phyloP scores from a whole-genome alignment of 495 filamentous ascomycete genomes.

The Apiosordaria backusii region DNA sequence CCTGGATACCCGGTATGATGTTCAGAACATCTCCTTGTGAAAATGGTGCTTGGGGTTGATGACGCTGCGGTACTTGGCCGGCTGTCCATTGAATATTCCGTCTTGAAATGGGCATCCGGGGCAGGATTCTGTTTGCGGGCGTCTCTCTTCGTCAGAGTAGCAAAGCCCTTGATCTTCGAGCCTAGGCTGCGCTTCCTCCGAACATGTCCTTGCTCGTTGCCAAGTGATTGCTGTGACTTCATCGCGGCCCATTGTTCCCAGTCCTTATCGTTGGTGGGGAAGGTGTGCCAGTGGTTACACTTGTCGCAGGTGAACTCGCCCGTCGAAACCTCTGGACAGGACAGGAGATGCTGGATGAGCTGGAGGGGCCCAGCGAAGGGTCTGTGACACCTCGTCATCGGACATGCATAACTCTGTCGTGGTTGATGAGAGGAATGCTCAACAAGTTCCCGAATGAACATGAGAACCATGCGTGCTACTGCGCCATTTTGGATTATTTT shows the following conservation, averaged over 20 bases:
- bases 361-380: slow-evolving; percentile 24
- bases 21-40: slow-evolving; percentile 11
- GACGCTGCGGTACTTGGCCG: slow-evolving; percentile 25
- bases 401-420: slow-evolving; percentile 30
- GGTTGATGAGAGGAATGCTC: slow-evolving; percentile 25
- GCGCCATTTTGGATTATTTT: slow-evolving; percentile 32
- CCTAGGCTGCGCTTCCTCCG: slow-evolving; percentile 33
- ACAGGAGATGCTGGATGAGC: slow-evolving; percentile 34
- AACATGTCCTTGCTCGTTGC: not conserved
- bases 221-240: slow-evolving; percentile 19
- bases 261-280: slow-evolving; percentile 38
- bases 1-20: slow-evolving; percentile 8
- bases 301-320: slow-evolving; percentile 36
- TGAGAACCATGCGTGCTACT: slow-evolving; percentile 33
- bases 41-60: slow-evolving; percentile 13
- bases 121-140: slow-evolving; percentile 18
- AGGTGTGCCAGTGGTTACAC: slow-evolving; percentile 30
- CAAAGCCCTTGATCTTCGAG: slow-evolving; percentile 33
- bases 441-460: slow-evolving; percentile 36
- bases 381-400: slow-evolving; percentile 32
- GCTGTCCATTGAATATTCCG: slow-evolving; percentile 9
- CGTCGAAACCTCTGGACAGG: slow-evolving; percentile 30
- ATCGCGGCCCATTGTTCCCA: slow-evolving; percentile 33
- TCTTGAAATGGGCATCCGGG: slow-evolving; percentile 18
- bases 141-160: slow-evolving; percentile 24